phyloP scores from a whole-genome alignment of 441 rosid genomes.

The California macrophylla region DNA sequence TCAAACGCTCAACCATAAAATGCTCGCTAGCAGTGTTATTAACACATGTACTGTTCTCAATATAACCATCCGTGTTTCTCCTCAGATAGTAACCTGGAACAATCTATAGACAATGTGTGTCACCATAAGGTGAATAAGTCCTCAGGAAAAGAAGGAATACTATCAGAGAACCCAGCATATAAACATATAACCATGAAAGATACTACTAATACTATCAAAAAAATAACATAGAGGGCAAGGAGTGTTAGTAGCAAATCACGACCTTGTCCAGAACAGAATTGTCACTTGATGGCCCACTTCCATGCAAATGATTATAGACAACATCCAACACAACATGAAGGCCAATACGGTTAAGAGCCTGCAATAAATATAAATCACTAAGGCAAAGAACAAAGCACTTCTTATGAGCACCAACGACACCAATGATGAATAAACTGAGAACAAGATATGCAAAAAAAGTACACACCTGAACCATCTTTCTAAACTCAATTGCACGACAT shows the following conservation, averaged over 20 bases:
- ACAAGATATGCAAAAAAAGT: constrained; percentile 2
- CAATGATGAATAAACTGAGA: constrained; percentile 6
- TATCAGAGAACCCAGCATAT: constrained; percentile 1
- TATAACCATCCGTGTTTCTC: constrained; percentile 66
- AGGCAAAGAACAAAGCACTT: constrained; percentile 6
- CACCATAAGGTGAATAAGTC: constrained; percentile 13
- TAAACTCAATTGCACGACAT: constrained; percentile 63
- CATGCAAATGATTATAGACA: constrained; percentile 92
- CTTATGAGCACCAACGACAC: not conserved
- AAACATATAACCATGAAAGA: not conserved
- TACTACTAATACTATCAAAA: constrained; percentile 1
- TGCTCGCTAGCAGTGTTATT: constrained; percentile 98
- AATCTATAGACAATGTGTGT: constrained; percentile 39
- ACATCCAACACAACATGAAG: constrained; percentile 80
- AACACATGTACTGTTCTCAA: constrained; percentile 80
- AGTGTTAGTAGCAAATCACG: constrained; percentile 16
- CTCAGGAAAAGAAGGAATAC: constrained; percentile 4
- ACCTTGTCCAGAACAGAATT: constrained; percentile 95
- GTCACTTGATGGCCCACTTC: constrained; percentile 65
- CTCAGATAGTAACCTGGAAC: constrained; percentile 98
- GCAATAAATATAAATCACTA: constrained; percentile 22
- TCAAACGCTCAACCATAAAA: constrained; percentile 85
- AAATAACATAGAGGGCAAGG: constrained; percentile 7
- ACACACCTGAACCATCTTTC: constrained; percentile 88
- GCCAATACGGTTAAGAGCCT: constrained; percentile 64